Conservation (phyloP, 306 rosid genomes). For the Calophaca sinica region DNA sequence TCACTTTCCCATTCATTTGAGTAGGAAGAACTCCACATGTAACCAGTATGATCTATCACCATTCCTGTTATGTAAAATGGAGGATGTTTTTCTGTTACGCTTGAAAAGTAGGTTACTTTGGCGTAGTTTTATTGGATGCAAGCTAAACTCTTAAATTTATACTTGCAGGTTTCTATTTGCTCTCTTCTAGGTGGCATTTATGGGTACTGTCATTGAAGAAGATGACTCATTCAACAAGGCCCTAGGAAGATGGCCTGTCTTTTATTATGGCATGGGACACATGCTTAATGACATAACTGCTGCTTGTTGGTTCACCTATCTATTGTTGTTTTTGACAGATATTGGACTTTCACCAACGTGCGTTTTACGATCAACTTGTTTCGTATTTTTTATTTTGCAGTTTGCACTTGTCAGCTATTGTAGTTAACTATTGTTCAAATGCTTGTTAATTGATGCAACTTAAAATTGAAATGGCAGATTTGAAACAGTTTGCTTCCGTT, state of each 20-base stretch:
- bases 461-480: constrained; percentile 14
- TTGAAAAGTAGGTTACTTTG: background rate
- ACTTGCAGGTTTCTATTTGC: constrained; percentile 55
- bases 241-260: constrained; percentile 72
- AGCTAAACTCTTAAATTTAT: constrained; percentile 42
- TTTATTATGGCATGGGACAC: constrained; percentile 91
- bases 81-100: background rate
- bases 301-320: constrained; percentile 97
- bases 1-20: constrained; percentile 9
- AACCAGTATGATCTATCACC: constrained; percentile 24
- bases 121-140: constrained; percentile 12
- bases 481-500: constrained; percentile 1
- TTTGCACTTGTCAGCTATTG: background rate
- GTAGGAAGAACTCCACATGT: constrained; percentile 15
- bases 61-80: background rate
- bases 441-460: constrained; percentile 8
- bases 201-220: constrained; percentile 61
- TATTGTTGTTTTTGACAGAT: constrained; percentile 82
- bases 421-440: constrained; percentile 4
- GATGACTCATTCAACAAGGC: constrained; percentile 60
- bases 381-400: background rate
- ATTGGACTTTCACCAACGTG: constrained; percentile 92
- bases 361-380: constrained; percentile 10
- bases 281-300: constrained; percentile 98
- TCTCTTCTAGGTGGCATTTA: constrained; percentile 37